A percentile compares a stretch with the other conserved stretches of the same genome.
These are phyloP conservation scores for Cynara cardunculus DNA, from an alignment of 129 eudicot genomes.

Conservation along the genomic window DNA sequence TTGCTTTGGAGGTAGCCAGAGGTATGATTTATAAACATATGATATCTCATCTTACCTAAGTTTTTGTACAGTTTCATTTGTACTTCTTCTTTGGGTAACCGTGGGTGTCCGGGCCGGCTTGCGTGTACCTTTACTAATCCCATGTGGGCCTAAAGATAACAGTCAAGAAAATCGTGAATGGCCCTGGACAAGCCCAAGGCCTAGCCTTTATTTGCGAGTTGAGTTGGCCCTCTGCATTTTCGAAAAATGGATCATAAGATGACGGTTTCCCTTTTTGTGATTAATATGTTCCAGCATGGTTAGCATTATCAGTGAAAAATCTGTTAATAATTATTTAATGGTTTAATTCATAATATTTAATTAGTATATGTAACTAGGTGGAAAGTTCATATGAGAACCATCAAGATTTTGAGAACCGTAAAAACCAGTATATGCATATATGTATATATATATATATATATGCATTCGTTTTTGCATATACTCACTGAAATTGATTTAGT, in stretches of 20 bases:
- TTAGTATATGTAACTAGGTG: background rate
- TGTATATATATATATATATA: too few relatives aligned
- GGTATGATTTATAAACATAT: conserved; percentile 38
- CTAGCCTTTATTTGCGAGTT: background rate
- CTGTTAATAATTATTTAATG: background rate
- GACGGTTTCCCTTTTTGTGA: background rate
- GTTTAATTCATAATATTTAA: background rate
- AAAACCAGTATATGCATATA: background rate
- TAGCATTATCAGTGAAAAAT: background rate
- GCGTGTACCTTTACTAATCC: background rate
- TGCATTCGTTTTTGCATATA: background rate
- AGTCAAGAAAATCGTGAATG: background rate
- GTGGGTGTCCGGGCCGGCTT: background rate
- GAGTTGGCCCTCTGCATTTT: background rate
- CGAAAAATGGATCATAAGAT: background rate
- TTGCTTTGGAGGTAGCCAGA: conserved; percentile 79
- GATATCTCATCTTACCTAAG: conserved; percentile 1
- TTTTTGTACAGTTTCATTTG: background rate
- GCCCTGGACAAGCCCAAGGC: background rate
- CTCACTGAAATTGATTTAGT: background rate
- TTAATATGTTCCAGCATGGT: background rate
- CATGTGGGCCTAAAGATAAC: background rate
- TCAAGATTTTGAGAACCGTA: background rate
- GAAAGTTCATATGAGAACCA: background rate
- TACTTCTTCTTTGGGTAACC: background rate